These are phyloP conservation scores for Eucalyptus caleyi DNA, from an alignment of 345 rosid species.

Conservation along the genomic window DNA sequence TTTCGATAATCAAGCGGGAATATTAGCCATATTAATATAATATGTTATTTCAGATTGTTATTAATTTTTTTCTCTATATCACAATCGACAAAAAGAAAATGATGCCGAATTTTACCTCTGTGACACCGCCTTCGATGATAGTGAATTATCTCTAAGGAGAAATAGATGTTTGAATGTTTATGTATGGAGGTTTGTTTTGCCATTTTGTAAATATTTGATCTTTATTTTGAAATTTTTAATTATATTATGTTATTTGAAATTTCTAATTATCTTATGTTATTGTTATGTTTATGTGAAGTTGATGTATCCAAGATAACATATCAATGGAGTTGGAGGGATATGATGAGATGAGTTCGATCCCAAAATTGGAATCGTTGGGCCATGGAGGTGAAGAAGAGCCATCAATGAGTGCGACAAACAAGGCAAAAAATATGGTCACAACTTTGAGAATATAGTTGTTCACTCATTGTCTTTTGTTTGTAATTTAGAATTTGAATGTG, in stretches of 20 bases:
- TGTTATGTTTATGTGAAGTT: background rate
- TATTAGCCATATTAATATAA: too few species aligned
- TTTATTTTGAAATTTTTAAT: too few species aligned
- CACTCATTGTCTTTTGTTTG: background rate
- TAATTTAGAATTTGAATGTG: background rate
- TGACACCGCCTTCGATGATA: background rate
- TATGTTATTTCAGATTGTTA: background rate
- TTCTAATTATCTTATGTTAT: too few species aligned
- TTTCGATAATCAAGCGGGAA: too few species aligned
- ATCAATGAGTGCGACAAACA: background rate
- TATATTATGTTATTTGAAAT: too few species aligned
- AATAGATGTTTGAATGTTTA: background rate
- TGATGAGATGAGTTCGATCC: background rate
- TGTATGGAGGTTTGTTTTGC: background rate
- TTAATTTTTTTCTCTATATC: background rate
- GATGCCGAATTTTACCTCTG: background rate
- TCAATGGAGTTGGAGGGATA: background rate
- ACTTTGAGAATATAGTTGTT: slow-evolving; percentile 31
- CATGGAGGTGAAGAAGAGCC: background rate
- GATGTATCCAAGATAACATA: background rate
- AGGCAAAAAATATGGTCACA: slow-evolving; percentile 22
- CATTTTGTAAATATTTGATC: too few species aligned
- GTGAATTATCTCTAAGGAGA: background rate
- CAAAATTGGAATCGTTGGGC: fast-evolving
- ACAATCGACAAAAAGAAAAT: background rate